phyloP scores from a whole-genome alignment of 805 yeast genomes.

The Zygotorulaspora sp. region DNA sequence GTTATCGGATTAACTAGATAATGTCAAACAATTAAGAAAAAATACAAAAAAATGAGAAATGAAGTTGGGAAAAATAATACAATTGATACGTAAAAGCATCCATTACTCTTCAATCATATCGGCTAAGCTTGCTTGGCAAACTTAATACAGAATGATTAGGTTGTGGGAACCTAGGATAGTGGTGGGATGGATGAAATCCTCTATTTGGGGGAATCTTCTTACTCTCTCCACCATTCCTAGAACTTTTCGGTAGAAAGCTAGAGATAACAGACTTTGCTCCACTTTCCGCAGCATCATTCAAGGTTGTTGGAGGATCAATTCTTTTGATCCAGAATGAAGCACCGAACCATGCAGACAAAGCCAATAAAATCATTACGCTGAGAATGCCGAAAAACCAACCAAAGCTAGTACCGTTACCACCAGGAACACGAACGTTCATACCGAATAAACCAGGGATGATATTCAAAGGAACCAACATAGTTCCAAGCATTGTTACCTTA shows the following conservation, averaged over 20 bases:
- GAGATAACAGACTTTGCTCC: slow-evolving; percentile 36
- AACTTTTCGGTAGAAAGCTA: slow-evolving; percentile 18
- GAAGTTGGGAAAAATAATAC: no score
- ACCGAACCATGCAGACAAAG: slow-evolving; percentile 36
- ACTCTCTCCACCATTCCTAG: slow-evolving; percentile 3
- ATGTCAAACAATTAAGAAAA: slow-evolving; percentile 1
- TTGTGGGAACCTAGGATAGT: slow-evolving; percentile 6
- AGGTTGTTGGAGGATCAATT: slow-evolving; percentile 32
- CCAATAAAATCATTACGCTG: slow-evolving; percentile 45
- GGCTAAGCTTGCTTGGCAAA: slow-evolving; percentile 15
- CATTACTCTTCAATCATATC: slow-evolving; percentile 11
- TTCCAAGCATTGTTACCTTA: slow-evolving; percentile 85
- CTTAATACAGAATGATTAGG: slow-evolving; percentile 15
- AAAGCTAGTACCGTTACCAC: slow-evolving; percentile 37
- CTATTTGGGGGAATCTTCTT: slow-evolving; percentile 4
- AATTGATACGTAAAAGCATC: neutral
- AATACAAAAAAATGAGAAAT: no score
- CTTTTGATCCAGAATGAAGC: slow-evolving; percentile 43
- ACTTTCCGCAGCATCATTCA: slow-evolving; percentile 34
- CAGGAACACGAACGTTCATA: slow-evolving; percentile 91
- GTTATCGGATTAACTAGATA: neutral
- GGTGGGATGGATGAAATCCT: slow-evolving; percentile 8
- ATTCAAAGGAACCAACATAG: slow-evolving; percentile 84
- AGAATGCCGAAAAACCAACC: slow-evolving; percentile 70
- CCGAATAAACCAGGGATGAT: slow-evolving; percentile 89